These are phyloP conservation scores for Alternaria arbusti DNA, from an alignment of 2,329 filamentous ascomycete genomes.

Conservation along the genomic window DNA sequence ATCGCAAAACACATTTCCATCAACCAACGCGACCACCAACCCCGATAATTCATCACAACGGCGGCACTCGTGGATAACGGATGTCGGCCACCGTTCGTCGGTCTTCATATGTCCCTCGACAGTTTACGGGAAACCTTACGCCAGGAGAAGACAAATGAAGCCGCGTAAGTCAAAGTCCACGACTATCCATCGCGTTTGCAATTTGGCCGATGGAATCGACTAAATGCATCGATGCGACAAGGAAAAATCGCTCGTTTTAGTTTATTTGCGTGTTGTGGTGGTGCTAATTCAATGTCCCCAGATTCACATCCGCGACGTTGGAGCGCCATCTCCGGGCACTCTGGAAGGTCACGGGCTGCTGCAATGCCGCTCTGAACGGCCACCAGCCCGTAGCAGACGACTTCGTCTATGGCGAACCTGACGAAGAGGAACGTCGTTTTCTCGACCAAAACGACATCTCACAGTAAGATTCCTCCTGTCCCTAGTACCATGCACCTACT, in stretches of 20 bases:
- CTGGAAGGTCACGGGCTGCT: conserved; percentile 68
- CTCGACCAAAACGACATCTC: conserved; percentile 64
- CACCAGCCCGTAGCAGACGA: conserved; percentile 63
- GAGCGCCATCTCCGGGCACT: conserved; percentile 88
- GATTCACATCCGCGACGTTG: conserved; percentile 65
- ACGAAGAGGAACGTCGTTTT: conserved; percentile 61
- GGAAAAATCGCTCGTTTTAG: conserved; percentile 49
- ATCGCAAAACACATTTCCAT: conserved; percentile 42
- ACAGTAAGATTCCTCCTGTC: conserved; percentile 55
- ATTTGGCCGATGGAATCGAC: conserved; percentile 13
- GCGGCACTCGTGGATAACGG: conserved; percentile 54
- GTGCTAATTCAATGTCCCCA: conserved; percentile 62
- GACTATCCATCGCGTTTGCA: conserved; percentile 21
- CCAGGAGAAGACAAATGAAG: conserved; percentile 51
- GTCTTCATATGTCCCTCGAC: conserved; percentile 58
- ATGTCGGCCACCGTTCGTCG: conserved; percentile 52
- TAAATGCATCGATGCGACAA: conserved; percentile 45
- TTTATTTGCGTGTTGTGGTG: conserved; percentile 47
- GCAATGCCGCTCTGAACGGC: conserved; percentile 61
- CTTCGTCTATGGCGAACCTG: conserved; percentile 61
- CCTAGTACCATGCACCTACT: neutral
- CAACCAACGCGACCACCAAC: conserved; percentile 39
- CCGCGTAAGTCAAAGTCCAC: conserved; percentile 49
- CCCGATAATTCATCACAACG: conserved; percentile 47
- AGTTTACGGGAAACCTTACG: conserved; percentile 51